Evolutionary conservation across 2,329 filamentous ascomycete genomes (phyloP).

Genomic region (Dactylella cylindrospora): DNA sequence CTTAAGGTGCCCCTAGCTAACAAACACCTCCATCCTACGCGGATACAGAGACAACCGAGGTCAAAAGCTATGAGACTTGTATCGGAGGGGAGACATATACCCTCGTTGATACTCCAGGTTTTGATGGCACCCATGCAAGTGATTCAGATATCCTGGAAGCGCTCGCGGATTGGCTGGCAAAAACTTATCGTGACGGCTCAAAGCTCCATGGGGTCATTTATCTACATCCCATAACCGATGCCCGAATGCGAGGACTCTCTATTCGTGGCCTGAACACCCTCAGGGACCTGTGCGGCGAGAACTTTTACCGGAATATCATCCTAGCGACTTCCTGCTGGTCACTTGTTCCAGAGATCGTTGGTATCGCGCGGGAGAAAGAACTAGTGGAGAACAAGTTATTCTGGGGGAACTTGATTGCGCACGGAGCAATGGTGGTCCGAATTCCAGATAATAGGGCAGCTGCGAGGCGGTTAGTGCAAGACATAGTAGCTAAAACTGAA

Average conservation of each 20-base stretch:
- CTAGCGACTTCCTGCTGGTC: constrained; percentile 55
- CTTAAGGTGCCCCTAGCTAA: too few relatives aligned
- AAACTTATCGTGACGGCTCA: constrained; percentile 48
- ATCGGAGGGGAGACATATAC: not conserved
- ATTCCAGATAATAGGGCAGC: constrained; percentile 2
- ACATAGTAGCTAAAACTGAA: too few relatives aligned
- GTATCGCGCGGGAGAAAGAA: too few relatives aligned
- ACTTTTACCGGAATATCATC: constrained; percentile 51
- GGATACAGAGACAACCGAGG: constrained; percentile 1
- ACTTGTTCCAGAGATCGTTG: too few relatives aligned
- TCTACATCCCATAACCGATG: constrained; percentile 50
- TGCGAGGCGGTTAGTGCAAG: too few relatives aligned
- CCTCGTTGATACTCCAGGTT: constrained; percentile 52
- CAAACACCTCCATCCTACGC: too few relatives aligned
- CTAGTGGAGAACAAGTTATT: not conserved
- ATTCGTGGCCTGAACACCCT: constrained; percentile 48
- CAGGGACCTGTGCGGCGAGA: constrained; percentile 49
- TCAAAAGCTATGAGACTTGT: not conserved
- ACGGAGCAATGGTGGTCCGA: not conserved
- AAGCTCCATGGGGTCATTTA: constrained; percentile 51
- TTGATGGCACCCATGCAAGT: constrained; percentile 49
- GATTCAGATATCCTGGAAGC: constrained; percentile 50
- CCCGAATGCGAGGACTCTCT: constrained; percentile 45
- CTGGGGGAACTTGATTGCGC: constrained; percentile 1
- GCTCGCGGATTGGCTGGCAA: constrained; percentile 48